Conservation (phyloP, 371 early-diverging fungal genomes). For the Cokeromyces recurvatus region DNA sequence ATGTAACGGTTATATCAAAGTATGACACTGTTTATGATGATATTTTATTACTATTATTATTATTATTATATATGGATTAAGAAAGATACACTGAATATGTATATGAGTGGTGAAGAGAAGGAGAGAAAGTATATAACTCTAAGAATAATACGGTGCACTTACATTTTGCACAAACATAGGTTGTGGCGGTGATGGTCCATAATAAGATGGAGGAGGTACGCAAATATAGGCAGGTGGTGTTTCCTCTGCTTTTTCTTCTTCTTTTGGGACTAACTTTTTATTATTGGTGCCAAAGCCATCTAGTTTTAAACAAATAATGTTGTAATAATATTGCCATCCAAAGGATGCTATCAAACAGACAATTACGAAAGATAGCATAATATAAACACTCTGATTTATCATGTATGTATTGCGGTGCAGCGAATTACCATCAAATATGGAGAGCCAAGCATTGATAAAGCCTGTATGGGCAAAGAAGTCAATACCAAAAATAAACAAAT, state of each 20-base stretch:
- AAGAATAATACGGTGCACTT: background rate
- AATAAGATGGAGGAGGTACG: conserved; percentile 12
- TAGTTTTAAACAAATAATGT: conserved; percentile 20
- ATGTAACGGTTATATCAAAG: no score
- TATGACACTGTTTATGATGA: no score
- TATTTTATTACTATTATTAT: no score
- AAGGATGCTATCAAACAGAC: conserved; percentile 23
- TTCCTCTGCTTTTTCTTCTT: conserved; percentile 1
- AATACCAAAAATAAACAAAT: conserved; percentile 45
- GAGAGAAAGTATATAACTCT: no score
- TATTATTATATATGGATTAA: no score
- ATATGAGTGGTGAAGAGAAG: no score
- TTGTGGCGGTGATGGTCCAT: conserved; percentile 9
- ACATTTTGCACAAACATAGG: conserved; percentile 19
- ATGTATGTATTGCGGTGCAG: conserved; percentile 31
- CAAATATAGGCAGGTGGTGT: conserved; percentile 1
- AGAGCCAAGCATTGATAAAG: conserved; percentile 41
- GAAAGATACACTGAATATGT: no score
- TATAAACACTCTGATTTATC: conserved; percentile 30
- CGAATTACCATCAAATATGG: conserved; percentile 38
- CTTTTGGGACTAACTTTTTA: background rate
- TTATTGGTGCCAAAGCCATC: conserved; percentile 26
- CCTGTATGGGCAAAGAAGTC: conserved; percentile 54
- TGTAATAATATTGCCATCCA: conserved; percentile 41
- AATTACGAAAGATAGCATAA: conserved; percentile 37